Evolutionary conservation across 192 early-diverging fungal species (phyloP), one percentile per base, ranked within the genome.

Genomic region (Podila horticola): DNA sequence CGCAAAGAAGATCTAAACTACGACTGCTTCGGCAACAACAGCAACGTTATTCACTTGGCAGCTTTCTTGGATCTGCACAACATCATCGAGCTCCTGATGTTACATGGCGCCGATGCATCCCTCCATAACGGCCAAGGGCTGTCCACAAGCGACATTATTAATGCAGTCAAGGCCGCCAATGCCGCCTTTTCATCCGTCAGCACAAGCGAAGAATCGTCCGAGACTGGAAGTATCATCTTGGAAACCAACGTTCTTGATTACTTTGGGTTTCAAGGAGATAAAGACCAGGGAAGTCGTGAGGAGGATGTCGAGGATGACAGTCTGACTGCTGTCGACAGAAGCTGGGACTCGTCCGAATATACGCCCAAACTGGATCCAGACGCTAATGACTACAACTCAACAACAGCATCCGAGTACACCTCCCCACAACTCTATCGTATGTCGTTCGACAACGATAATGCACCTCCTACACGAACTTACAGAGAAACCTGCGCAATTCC

Each of bases 1-100:
- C 31, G 64, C 28, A n/a, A 36, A 13, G 55, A 58, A 5, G 30
- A 62, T 13, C 28, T 74, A 17, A 74, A 52, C 13, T 36, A 29
- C 15, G 20, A 52, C 8, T 30, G 22, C n/a, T 52, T 74, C 66
- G 72, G 33, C 0, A 24, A 67, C 15, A 38, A 20, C 30, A 74
- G 59, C 33, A 74, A 66, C 28, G 64, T 51, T 24, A 4, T 74
- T 5, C 72, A 74, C 31, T 48, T 74, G 11, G 72, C 72, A 19
- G 72, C 72, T 3, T 67, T 74, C 24, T 34, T 74, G 45, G 4
- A 30, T 8, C 38, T 74, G 38, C 26, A 36, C 29, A 13, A 33
- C 0, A 55, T 57, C 4, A 41, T 74, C 6, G 41, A 66, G 6
- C 26, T 61, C 8, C 72, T 74, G 11, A 51, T 74, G 4, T 28